Base-by-base conservation (phyloP, 768 basidiomycete species). In the Termitomyces sp. region DNA sequence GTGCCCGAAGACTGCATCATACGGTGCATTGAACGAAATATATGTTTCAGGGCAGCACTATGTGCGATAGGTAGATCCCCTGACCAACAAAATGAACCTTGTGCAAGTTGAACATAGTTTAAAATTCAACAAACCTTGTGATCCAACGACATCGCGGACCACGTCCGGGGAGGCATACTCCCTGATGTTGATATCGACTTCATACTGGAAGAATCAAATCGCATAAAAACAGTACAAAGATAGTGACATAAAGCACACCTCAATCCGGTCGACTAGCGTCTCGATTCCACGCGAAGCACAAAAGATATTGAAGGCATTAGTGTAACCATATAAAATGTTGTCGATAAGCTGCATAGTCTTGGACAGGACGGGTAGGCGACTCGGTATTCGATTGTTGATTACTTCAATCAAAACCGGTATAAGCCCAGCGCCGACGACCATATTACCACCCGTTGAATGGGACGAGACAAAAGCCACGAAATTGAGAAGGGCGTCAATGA, bases 1-100 rank as follows among this genome's bases (percentile, higher is more conserved):
- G 91, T 89, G 9, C 96, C 96, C 0, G 93, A 89, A 0, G 90
- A 89, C 66, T 95, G 91, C 95, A 99, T 97, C 85, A 98, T 93
- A 30, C 97, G 85, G 63, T 97, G 94, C 74, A 96, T 85, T 1
- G 94, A 94, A 30, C 97, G 87, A 33, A 99, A 70, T 10, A 93
- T 83, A 60, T 94, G 87, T 71, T 96, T 97, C 62, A 98, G 74
- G n/a, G 93, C 84, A 40, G 86, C 85, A 26, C 86, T 85, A 4
- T 87, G 83, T 47, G 83, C 76, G 54, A 91, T 83, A 0, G 91
- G 82, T 47, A 97, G 75, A 60, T 86, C 83, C 42, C 86, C 91
- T 89, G 54, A 23, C 41, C 21, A 54, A 40, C 21, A 26, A 42
- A 21, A 7, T 50, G 28, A 31, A 51, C 15, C 51, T 51, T 10